phyloP scores from a whole-genome alignment of 2,329 filamentous ascomycete species.

The Bipolaris victoriae region DNA sequence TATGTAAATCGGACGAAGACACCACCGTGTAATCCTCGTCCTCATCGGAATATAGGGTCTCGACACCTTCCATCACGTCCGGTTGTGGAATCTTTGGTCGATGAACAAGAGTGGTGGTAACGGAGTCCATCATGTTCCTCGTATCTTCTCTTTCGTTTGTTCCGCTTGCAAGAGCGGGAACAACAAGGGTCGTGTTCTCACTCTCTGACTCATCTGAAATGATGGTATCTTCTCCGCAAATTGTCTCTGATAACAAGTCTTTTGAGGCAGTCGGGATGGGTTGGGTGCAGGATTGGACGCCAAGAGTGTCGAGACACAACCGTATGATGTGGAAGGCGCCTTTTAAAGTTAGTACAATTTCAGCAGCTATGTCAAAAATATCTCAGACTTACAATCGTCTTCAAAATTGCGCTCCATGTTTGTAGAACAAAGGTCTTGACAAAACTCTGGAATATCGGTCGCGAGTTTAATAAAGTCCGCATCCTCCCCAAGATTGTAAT shows the following conservation, averaged over 20 bases:
- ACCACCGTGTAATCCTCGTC: constrained; percentile 35
- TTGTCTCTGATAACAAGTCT: constrained; percentile 17
- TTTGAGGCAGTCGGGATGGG: constrained; percentile 14
- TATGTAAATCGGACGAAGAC: constrained; percentile 19
- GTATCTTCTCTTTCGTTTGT: background rate
- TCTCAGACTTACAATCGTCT: constrained; percentile 48
- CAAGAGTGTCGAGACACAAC: constrained; percentile 17
- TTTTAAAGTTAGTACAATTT: constrained; percentile 10
- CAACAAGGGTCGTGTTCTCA: background rate
- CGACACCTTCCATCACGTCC: background rate
- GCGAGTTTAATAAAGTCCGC: constrained; percentile 47
- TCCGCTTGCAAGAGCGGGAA: background rate
- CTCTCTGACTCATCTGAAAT: background rate
- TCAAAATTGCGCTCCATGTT: constrained; percentile 48
- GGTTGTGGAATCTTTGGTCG: constrained; percentile 12
- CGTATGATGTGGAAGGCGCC: constrained; percentile 24
- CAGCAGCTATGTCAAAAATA: too few relatives aligned
- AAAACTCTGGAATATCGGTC: constrained; percentile 48
- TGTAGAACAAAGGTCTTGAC: constrained; percentile 50
- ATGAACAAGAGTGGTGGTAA: constrained; percentile 17
- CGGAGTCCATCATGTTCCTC: constrained; percentile 3
- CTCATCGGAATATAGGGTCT: constrained; percentile 23
- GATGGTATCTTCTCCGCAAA: constrained; percentile 4
- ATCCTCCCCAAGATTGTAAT: constrained; percentile 47
- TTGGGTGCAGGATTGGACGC: constrained; percentile 8